Base-by-base conservation (phyloP, 371 early-diverging fungal genomes). In the Saksenaea oblongispora region DNA sequence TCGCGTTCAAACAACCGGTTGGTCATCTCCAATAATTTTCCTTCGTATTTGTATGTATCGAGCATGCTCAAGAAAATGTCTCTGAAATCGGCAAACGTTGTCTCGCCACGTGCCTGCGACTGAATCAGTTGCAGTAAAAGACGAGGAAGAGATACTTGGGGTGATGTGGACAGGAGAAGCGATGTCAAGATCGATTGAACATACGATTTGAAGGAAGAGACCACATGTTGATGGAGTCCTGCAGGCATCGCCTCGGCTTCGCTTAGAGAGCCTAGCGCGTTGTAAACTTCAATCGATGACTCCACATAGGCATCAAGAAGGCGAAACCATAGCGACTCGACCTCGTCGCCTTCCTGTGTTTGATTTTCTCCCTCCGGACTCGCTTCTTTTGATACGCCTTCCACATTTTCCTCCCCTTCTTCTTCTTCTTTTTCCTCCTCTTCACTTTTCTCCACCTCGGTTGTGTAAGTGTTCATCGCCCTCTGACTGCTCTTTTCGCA, bases 1-100 rank as follows among this genome's bases (percentile, higher is more conserved):
- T 89, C 89, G 26, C 84, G 83, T 54, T 89, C 89, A 74, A 89
- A 87, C 8, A 89, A 65, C 11, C 87, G 84, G 55, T 85, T 89
- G n/a, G 91, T 89, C 80, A 91, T 86, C 42, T 84, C 82, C 41
- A 90, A 66, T 42, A 91, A 62, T 66, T 91, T 87, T 3, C 89
- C 87, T 71, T 91, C 91, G 58, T 90, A 91, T 64, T 86, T 84
- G 70, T 89, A 90, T 14, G 88, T 87, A 55, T 91, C 89, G 34
- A 93, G 75, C 89, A 93, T 90, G 18, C 88, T 87, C 34, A 86
- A 76, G 56, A 93, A 88, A 14, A 89, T 86, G 41, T 87, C 88
- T 39, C 89, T 76, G 60, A 89, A 88, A 61, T 91, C 91, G 5
- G 89, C 90, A 77, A 93, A 87, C 0, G 86, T 85, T 10, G 87